Evolutionary conservation across 179 eudicot species (phyloP), one percentile per base, ranked within the genome.

Genomic region (Patellifolia procumbens): DNA sequence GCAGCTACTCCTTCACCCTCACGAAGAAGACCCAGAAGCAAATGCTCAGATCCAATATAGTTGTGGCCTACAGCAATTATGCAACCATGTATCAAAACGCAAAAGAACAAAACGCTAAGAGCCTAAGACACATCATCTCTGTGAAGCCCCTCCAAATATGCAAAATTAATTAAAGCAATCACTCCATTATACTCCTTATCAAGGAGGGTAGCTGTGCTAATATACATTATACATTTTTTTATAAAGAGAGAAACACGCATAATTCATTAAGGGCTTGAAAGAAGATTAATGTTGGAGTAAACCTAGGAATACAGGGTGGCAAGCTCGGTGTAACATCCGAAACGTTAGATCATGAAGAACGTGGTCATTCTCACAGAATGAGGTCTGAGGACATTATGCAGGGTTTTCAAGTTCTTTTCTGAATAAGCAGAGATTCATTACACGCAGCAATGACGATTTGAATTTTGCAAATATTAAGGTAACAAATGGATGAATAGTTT

Each of bases 1-100:
- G 99, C 96, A 73, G 99, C 99, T 67, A 93, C 94, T 76, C 98
- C 96, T 79, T 96, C 99, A 61, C 94, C 94, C 86, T 93, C 99
- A 52, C 94, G 91, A 76, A 96, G 96, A 87, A 94, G 87, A 39
- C 94, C 97, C 83, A 94, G 83, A 68, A 94, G 89, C 86, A 94
- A 81, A 83, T 94, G 98, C 80, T 94, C 98, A 9, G 98, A 87
- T 51, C 97, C 97, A 82, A 94, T 91, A 80, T 89, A 92, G 81
- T 91, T 91, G 79, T 94, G 98, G 64, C 97, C 98, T 94, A 82
- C 61, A 78, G 22, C 17, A 34, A 48, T 34, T 4, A 52, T 5
- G 32, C 20, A 65, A 82, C 48, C 7, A 75, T 39, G 24, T 65
- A 53, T 2, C 10, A 37, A 59, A 74, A 73, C 24, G 55, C 56